Evolutionary conservation across 345 rosid species (phyloP), one percentile per base, ranked within the genome.

Genomic region (Leavenworthia alabamica): DNA sequence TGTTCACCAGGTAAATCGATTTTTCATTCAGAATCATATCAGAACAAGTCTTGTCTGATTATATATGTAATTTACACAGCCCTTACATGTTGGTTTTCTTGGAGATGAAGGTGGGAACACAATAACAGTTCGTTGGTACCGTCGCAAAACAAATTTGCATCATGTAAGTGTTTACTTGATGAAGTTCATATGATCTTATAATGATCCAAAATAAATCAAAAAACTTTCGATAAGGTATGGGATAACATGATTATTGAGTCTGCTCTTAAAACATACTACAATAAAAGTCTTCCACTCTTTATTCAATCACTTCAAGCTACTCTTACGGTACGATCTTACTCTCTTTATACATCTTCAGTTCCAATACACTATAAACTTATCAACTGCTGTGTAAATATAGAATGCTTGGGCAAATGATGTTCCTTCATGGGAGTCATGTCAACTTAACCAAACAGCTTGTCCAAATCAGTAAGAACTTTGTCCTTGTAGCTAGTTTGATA

Each of bases 41-140:
- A 10, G 1, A 56, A 14, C 10, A 36, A 50, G 32, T 16, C 56
- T 17, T 40, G 27, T 62, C 49, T 66, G 27, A 40, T 26, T 54
- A n/a, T 60, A 4, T 57, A 42, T 53, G 60, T 60, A 35, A 55
- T 64, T 8, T 44, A 42, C 39, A 37, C 86, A 89, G 99, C 96
- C 99, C 17, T 73, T 93, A 63, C 99, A 89, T 72, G 94, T 78
- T 71, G 97, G 97, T 72, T 93, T 89, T 64, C 56, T 73, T 33
- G 99, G 99, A 66, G 97, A 93, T 81, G 70, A 70, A 81, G 99
- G 97, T 68, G 97, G 99, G 46, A 89, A 89, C 75, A 75, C 84
- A 15, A 85, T 89, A 58, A 78, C 51, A 23, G 94, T 93, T 14
- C 94, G 56, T 23, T 93, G 99, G 99, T 93, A 78, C 60, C 87